Evolutionary conservation across 768 basidiomycete genomes (phyloP), one percentile per base, ranked within the genome.

Genomic region (Macrolepiota albuminosa): DNA sequence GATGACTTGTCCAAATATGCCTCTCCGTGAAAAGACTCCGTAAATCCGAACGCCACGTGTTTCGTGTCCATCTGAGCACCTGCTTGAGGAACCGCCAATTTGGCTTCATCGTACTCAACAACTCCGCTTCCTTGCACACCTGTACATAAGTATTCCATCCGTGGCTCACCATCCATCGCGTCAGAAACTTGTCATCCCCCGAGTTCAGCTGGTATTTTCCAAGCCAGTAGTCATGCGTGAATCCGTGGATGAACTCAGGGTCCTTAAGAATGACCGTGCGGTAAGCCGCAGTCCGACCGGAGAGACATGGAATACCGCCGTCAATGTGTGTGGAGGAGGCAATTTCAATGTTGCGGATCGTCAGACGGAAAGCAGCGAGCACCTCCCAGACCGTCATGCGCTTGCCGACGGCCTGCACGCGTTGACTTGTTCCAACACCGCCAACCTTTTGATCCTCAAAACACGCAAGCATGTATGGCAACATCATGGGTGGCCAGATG

Each of bases 71-170:
- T 63, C 94, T 78, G 56, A 96, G 74, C 13, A 95, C 94, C 71
- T 96, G 95, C 76, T 95, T 94, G 73, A 95, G 75, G 77, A 96
- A 96, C 55, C 91, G 81, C 94, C 93, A 96, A 75, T 96, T 92
- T 31, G 93, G 93, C 74, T 96, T 96, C 94, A 95, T 98, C 54
- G 93, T 95, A 70, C 87, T 89, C 61, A 94, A 76, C 14, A 95
- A 76, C 74, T 95, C 93, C 14, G 86, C 88, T 74, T 92, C 89
- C 70, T 83, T 84, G 77, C 89, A 93, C 70, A 83, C 84, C 70
- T 93, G 92, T 36, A 95, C 91, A 70, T 93, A 95, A n/a, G 93
- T 95, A 71, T 81, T 88, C 94, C 95, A 96, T 16, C 93, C 93
- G 67, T 95, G 93, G 68, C 85, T 87, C 61, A 96, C 94, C 91